Percentiles rank a stretch among this genome's conserved stretches.
Evolutionary conservation across 75 land plant genomes (phyloP).

Genomic region (Larix kaempferi): DNA sequence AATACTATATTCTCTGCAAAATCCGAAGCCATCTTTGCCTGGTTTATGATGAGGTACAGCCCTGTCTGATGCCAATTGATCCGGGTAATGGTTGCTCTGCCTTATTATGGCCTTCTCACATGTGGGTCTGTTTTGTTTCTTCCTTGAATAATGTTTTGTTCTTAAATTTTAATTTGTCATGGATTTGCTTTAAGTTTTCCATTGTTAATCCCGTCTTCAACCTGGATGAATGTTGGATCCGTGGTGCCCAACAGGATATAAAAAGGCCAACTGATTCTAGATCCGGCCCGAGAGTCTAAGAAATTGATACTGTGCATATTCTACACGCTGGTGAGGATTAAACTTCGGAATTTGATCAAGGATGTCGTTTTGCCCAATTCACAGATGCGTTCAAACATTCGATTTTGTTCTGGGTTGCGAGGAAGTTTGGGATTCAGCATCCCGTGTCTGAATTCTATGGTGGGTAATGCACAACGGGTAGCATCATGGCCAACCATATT

Average conservation of each 20-base stretch:
- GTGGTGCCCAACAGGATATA: background rate
- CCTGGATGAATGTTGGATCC: background rate
- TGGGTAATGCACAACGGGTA: background rate
- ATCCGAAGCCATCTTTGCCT: no score
- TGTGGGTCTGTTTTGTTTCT: no score
- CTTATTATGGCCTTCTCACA: no score
- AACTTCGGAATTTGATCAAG: background rate
- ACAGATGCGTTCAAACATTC: background rate
- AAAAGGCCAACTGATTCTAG: background rate
- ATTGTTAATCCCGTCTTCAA: background rate
- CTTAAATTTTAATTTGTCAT: no score
- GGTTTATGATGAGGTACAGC: no score
- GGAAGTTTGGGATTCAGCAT: background rate
- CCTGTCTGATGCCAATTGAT: no score
- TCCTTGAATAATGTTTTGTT: no score
- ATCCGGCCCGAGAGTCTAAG: background rate
- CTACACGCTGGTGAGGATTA: background rate
- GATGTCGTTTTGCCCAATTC: background rate
- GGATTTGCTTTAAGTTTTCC: no score
- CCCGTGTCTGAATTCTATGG: background rate
- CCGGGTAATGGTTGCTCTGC: no score
- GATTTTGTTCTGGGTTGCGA: background rate
- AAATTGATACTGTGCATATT: background rate
- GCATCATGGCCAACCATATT: slow-evolving; percentile 42
- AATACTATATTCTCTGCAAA: no score